Evolutionary conservation across 2,329 filamentous ascomycete species (phyloP).

Genomic region (Trichoderma guizhouense): DNA sequence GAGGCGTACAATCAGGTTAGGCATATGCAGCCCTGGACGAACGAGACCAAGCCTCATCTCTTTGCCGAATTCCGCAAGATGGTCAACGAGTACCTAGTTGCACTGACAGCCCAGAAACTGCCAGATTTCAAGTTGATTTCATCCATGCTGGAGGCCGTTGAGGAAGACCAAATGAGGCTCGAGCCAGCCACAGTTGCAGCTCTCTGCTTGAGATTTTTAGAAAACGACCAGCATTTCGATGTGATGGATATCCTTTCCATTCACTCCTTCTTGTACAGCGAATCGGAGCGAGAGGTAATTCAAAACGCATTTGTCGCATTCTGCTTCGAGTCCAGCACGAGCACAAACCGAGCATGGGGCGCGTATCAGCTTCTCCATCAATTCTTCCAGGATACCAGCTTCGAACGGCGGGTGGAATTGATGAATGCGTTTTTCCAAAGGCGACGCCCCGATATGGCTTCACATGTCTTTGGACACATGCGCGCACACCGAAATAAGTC

Average conservation of each 20-base stretch:
- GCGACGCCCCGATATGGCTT: conserved; percentile 77
- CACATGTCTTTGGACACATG: conserved; percentile 89
- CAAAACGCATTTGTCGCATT: conserved; percentile 64
- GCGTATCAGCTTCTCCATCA: conserved; percentile 64
- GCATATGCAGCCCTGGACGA: conserved; percentile 35
- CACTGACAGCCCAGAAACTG: conserved; percentile 58
- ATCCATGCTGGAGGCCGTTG: conserved; percentile 68
- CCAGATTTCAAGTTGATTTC: conserved; percentile 69
- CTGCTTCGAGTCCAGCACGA: conserved; percentile 60
- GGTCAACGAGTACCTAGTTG: conserved; percentile 69
- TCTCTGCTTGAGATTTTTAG: conserved; percentile 70
- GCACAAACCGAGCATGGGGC: conserved; percentile 62
- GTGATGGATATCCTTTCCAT: conserved; percentile 78
- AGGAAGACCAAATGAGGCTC: conserved; percentile 65
- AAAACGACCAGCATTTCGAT: conserved; percentile 72
- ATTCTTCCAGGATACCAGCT: conserved; percentile 64
- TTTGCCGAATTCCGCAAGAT: conserved; percentile 54
- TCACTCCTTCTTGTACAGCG: conserved; percentile 67
- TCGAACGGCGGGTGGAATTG: conserved; percentile 62
- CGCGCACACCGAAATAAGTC: conserved; percentile 64
- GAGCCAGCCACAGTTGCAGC: conserved; percentile 71
- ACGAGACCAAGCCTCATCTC: conserved; percentile 44
- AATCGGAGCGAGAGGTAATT: conserved; percentile 65
- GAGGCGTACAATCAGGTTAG: conserved; percentile 55
- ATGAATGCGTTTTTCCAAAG: conserved; percentile 82